Evolutionary conservation across 2,329 filamentous ascomycete genomes (phyloP).

Genomic region (Talaromyces sp.): DNA sequence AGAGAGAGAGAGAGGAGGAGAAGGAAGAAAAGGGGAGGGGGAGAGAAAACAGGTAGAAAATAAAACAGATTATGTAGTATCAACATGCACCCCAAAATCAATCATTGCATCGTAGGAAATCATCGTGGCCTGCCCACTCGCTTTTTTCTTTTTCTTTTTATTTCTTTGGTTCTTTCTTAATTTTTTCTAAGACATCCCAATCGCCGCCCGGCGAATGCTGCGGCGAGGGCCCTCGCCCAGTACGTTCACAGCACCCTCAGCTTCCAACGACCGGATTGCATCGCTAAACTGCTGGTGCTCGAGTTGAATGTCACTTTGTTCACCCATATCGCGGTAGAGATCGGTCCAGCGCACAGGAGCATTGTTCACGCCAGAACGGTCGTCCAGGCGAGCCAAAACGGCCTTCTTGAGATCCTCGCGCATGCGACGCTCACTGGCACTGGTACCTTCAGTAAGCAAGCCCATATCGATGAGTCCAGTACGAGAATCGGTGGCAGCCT

Average conservation of each 20-base stretch:
- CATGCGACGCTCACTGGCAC: conserved; percentile 79
- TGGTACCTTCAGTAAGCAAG: conserved; percentile 90
- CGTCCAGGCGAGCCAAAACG: conserved; percentile 74
- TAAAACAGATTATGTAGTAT: background rate
- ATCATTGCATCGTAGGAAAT: conserved; percentile 34
- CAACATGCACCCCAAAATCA: conserved; percentile 27
- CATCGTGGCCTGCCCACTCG: conserved; percentile 1
- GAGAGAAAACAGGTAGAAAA: background rate
- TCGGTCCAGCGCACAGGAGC: conserved; percentile 77
- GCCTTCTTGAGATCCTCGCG: conserved; percentile 83
- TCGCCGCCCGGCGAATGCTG: conserved; percentile 66
- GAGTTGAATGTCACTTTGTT: conserved; percentile 68
- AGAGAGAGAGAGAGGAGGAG: background rate
- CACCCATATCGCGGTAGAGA: conserved; percentile 70
- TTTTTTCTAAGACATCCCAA: conserved; percentile 23
- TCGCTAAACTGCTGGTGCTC: conserved; percentile 83
- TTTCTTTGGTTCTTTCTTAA: no score
- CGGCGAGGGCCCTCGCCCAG: conserved; percentile 82
- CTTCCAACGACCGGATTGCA: conserved; percentile 76
- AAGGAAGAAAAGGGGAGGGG: background rate
- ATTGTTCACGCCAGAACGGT: conserved; percentile 68
- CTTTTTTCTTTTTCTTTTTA: background rate
- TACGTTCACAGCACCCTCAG: conserved; percentile 80
- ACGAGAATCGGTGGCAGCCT: conserved; percentile 90
- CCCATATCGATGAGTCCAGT: conserved; percentile 96